Evolutionary conservation across 148 eudicot species (phyloP), one percentile per base, ranked within the genome.

Genomic region (Pouteria glomerata): DNA sequence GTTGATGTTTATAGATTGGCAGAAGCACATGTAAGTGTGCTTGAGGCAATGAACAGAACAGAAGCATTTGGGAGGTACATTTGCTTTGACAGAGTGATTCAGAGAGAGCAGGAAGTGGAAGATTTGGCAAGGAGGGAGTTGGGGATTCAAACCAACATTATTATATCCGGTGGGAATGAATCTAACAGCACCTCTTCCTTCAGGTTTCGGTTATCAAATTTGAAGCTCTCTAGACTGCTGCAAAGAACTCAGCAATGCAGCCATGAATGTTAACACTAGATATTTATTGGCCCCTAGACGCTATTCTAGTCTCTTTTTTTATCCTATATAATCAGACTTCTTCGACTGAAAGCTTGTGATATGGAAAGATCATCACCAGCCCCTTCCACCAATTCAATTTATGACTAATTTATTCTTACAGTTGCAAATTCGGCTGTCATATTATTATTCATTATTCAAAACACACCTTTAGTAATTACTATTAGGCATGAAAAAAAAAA

Each of bases 11-110:
- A 76, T 19, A 76, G 56, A 63, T 52, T 87, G 67, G 90, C 90
- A 1, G 76, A 80, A 69, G 86, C 83, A 15, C 88, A 87, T 14
- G 73, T 85, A 12, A 12, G 68, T 1, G 80, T 74, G 30, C 83
- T 70, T 30, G 88, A 87, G 77, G 86, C 63, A 42, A 84, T 84
- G 88, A 76, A 80, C 80, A 69, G 74, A 75, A 66, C n/a, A n/a
- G n/a, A 71, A 6, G 78, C 76, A 0, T 74, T 37, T 30, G 83
- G 83, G 8, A 78, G 90, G 80, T 87, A 82, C 62, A 73, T 87
- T 70, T 84, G 86, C 71, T 84, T 72, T 27, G 88, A 84, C 63
- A 77, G 71, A 21, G 72, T 82, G 12, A 63, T 87, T 21, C 29
- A 39, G 34, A 35, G 79, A 1, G 69, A 71, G n/a, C 86, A 79